Conservation (phyloP, 176 grass and related monocot genomes). For the Carex littledalei region DNA sequence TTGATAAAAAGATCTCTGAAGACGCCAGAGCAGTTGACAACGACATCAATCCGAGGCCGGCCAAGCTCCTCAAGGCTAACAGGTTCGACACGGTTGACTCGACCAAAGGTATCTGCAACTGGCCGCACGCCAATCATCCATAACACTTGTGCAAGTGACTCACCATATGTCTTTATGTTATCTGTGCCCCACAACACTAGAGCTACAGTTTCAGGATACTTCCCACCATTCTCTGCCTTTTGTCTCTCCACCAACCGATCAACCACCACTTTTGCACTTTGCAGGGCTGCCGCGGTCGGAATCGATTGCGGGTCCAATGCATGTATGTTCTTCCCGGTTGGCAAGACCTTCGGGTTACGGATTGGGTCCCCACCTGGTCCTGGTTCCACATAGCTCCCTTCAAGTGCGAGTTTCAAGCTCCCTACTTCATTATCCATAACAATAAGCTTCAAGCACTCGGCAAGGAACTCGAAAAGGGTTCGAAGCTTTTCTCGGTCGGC, state of each 20-base stretch:
- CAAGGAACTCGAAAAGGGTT: constrained; percentile 71
- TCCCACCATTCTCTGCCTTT: constrained; percentile 79
- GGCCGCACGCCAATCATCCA: constrained; percentile 95
- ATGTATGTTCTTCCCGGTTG: constrained; percentile 98
- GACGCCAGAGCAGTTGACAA: constrained; percentile 96
- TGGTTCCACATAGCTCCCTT: constrained; percentile 87
- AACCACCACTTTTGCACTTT: constrained; percentile 92
- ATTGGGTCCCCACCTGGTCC: constrained; percentile 94
- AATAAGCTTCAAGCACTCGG: constrained; percentile 70
- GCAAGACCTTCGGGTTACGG: constrained; percentile 93
- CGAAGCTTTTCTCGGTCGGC: constrained; percentile 88
- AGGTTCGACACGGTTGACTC: constrained; percentile 84
- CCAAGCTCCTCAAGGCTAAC: constrained; percentile 97
- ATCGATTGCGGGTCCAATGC: constrained; percentile 93
- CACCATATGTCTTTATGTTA: constrained; percentile 99
- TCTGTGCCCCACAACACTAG: constrained; percentile 98
- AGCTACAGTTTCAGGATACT: constrained; percentile 89
- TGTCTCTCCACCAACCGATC: constrained; percentile 87
- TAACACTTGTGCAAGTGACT: constrained; percentile 85
- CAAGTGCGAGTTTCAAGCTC: constrained; percentile 82
- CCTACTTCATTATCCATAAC: constrained; percentile 84
- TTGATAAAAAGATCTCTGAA: constrained; percentile 99
- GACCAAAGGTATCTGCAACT: constrained; percentile 73
- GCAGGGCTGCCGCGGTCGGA: constrained; percentile 78
- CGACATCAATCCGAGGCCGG: constrained; percentile 82